Base-by-base conservation (phyloP, 2,329 filamentous ascomycete genomes). In the Sporothrix euskadiensis region DNA sequence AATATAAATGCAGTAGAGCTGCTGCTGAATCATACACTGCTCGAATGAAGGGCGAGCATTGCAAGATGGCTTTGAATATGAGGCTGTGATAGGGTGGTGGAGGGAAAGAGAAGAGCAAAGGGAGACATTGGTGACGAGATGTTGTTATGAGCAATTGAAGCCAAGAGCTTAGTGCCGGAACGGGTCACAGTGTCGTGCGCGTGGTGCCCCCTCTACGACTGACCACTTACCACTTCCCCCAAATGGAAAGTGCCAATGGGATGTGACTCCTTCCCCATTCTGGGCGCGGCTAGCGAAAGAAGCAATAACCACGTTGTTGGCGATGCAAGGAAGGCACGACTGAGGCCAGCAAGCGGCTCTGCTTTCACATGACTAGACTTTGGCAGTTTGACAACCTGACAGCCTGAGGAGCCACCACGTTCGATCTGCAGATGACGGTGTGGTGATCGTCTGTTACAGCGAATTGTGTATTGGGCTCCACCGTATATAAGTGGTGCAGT, bases 191-290 rank as follows among this genome's bases (percentile, higher is more conserved):
- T 32, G 66, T 12, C 35, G 49, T 16, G 41, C 44, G 44, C 44
- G 32, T 22, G 66, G 10, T 39, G 66, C 49, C 68, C 68, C 35
- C 52, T 70, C 68, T 52, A 66, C 61, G 16, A 66, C 22, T 30
- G 39, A 22, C 12, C 35, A 22, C 19, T 14, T 39, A 22, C 12
- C 35, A 22, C 19, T 14, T 39, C 41, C 70, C 59, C 61, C 49
- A 69, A 69, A 72, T 49, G 22, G 71, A 32, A 66, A 22, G 69
- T 26, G 16, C 41, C 47, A 52, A 56, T 65, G 44, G 35, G 35
- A 19, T 47, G 72, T 66, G 72, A 73, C 72, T 73, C 57, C 30
- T 73, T 73, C 66, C 49, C 72, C 47, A 73, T 69, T 16, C 19
- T 14, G 26, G 12, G 32, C 8, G 52, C 32, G 56, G 54, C 44